Evolutionary conservation across 345 rosid genomes (phyloP), one percentile per base, ranked within the genome.

Genomic region (Sonneratia alba): DNA sequence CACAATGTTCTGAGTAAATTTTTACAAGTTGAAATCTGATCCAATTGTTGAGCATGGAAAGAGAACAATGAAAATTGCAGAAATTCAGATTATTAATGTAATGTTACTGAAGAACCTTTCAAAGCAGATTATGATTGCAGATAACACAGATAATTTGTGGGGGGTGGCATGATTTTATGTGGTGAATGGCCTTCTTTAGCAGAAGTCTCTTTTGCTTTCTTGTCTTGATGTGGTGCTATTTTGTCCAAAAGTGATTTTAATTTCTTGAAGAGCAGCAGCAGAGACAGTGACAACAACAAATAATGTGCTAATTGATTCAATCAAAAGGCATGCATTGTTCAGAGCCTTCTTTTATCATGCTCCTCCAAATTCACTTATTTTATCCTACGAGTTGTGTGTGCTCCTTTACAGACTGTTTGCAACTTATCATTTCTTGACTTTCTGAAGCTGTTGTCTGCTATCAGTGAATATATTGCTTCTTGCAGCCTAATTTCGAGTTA

Each of bases 401-500:
- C 34, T 27, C 34, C 36, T 42, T 42, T 42, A 4, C 14, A 4
- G 1, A 24, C 22, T 61, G 65, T 27, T 22, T 24, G 24, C 36
- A 61, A 7, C 36, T 9, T 7, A n/a, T 32, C 9, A 59, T n/a
- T 59, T 24, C 24, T 8, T 15, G 8, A 67, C 53, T n/a, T n/a
- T n/a, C 7, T 67, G 6, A 40, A 67, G 32, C 8, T 19, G 34
- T 42, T 37, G 34, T 21, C 34, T 67, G 70, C 8, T 36, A 67
- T 32, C 22, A 62, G 43, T 37, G 21, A 7, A 24, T 66, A 24
- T 48, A 12, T 38, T 21, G 38, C 59, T 62, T 76, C 69, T 40
- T 71, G 55, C 56, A 55, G 70, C 71, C 79, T 78, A 48, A 73
- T 63, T 63, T 73, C 68, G n/a, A 40, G 72, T 40, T 72, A 13